Evolutionary conservation across 306 rosid genomes (phyloP), one percentile per base, ranked within the genome.

Genomic region (Casuarina equisetifolia): DNA sequence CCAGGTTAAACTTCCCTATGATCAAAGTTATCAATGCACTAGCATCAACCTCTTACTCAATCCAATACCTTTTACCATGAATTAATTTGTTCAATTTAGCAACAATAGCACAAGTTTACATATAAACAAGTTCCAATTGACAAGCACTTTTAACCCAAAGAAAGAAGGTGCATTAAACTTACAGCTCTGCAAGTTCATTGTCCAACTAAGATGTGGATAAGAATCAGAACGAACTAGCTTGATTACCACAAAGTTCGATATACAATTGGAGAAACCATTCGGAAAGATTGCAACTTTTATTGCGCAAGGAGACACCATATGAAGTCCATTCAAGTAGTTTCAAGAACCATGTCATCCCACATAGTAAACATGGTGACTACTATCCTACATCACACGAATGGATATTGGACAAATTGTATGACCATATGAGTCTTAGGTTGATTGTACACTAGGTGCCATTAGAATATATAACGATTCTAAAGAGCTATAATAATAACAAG

Each of bases 1-100:
- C 97, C 79, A 95, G 84, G 85, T 89, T 95, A 75, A 95, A 80
- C 78, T 87, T 95, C 76, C 93, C 98, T 92, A 72, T 66, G 78
- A 82, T 54, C 66, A 76, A 72, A 86, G 35, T 80, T 48, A 19
- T 32, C 67, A 71, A 25, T 58, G n/a, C 79, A 82, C 49, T 81
- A 82, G 62, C 61, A 58, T 53, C 58, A 69, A 43, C 70, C 44
- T 49, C 77, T 78, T 55, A 76, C 58, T 62, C 43, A 19, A 72
- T 72, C 59, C 57, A 35, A 68, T 58, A 0, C 35, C 9, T 66
- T 39, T 16, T 13, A 38, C 6, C 17, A 10, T 3, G 6, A 6
- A 16, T 43, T 64, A 6, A 1, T 64, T 64, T 38, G 48, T 40
- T 64, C 48, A 0, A 38, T 16, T 39, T n/a, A 62, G 44, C 17